Evolutionary conservation across 106 monocot species (phyloP).

Genomic region (Platanthera guangdongensis): DNA sequence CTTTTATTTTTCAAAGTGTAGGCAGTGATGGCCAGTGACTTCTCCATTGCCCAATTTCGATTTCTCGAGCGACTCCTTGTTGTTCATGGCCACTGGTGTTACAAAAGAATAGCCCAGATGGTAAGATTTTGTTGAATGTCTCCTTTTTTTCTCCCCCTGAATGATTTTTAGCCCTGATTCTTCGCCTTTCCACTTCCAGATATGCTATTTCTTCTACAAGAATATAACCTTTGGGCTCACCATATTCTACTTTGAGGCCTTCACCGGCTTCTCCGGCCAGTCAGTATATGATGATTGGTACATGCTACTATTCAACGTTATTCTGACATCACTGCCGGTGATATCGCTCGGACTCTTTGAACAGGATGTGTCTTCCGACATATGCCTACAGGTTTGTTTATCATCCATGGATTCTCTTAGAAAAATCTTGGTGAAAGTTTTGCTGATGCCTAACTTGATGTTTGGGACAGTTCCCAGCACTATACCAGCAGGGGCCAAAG

Average conservation of each 20-base stretch:
- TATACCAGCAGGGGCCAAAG: constrained; percentile 70
- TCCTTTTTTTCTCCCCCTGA: neutral
- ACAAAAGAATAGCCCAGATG: constrained; percentile 74
- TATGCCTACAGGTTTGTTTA: constrained; percentile 44
- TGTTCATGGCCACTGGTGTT: constrained; percentile 96
- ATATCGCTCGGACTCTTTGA: constrained; percentile 74
- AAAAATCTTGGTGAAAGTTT: neutral
- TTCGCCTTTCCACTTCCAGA: constrained; percentile 23
- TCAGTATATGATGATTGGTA: constrained; percentile 76
- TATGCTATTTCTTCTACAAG: constrained; percentile 96
- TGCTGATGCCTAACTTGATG: neutral
- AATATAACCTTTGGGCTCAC: constrained; percentile 83
- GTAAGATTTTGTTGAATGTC: constrained; percentile 15
- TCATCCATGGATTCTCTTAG: neutral
- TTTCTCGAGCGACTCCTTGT: constrained; percentile 68
- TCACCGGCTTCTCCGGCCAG: constrained; percentile 65
- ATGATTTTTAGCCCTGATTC: neutral
- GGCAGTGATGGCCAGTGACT: constrained; percentile 96
- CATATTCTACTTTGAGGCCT: constrained; percentile 61
- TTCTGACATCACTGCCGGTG: constrained; percentile 72
- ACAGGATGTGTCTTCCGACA: constrained; percentile 68
- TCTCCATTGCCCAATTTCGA: constrained; percentile 81
- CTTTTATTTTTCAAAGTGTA: constrained; percentile 12
- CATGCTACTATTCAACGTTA: constrained; percentile 61
- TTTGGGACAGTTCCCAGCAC: constrained; percentile 43